phyloP scores from a whole-genome alignment of 495 filamentous ascomycete genomes.

The Echria macrotheca region DNA sequence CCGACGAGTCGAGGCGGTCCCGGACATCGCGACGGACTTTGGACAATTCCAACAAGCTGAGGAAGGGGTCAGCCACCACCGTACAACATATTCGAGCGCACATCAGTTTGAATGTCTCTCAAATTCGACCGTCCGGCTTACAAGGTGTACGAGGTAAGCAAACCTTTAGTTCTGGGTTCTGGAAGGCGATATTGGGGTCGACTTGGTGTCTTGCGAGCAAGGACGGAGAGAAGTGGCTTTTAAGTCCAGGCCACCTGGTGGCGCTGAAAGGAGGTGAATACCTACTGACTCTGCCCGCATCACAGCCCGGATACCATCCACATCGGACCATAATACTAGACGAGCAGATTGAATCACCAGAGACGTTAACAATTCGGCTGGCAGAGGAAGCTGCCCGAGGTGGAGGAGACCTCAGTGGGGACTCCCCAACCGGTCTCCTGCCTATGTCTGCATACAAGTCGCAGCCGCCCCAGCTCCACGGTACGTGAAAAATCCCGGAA shows the following conservation, averaged over 20 bases:
- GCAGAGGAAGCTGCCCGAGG: constrained; percentile 43
- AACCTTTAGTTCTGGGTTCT: neutral
- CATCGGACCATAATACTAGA: constrained; percentile 47
- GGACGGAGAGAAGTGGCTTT: no score
- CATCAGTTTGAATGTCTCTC: constrained; percentile 47
- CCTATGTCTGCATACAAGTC: constrained; percentile 43
- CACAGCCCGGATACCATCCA: constrained; percentile 42
- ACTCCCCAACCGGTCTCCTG: constrained; percentile 47
- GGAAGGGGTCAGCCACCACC: no score
- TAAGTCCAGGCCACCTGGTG: no score
- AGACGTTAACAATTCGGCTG: constrained; percentile 43
- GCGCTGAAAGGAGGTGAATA: no score
- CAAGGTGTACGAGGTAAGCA: constrained; percentile 48
- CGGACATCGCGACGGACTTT: no score
- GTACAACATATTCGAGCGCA: no score
- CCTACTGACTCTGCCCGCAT: no score
- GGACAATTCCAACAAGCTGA: no score
- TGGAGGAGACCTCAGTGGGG: constrained; percentile 45
- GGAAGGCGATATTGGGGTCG: no score
- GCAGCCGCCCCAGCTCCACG: constrained; percentile 43
- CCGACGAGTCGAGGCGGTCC: no score
- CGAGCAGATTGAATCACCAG: constrained; percentile 44
- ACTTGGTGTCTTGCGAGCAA: neutral
- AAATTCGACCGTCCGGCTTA: constrained; percentile 45
- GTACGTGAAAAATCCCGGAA: constrained; percentile 25